Conservation (phyloP, 2,329 filamentous ascomycete species). For the Pseudocercospora vitis region DNA sequence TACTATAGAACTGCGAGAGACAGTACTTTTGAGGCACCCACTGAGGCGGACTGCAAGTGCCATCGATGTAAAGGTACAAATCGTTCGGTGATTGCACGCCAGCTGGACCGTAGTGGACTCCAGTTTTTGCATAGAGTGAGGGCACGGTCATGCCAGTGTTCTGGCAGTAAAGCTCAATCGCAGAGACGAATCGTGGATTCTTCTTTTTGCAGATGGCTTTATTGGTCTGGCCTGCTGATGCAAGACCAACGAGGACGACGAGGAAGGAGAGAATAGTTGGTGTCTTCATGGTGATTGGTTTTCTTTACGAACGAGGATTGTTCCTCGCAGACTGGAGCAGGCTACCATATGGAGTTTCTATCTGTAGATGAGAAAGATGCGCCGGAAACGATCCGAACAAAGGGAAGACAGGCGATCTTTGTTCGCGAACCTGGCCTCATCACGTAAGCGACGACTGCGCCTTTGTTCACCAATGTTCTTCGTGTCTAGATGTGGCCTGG, state of each 20-base stretch:
- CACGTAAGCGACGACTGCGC: too few relatives aligned
- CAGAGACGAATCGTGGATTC: constrained; percentile 1
- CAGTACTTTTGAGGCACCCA: constrained; percentile 8
- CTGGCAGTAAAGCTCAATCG: constrained; percentile 3
- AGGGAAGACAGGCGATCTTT: too few relatives aligned
- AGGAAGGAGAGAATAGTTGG: not conserved
- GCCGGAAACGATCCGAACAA: too few relatives aligned
- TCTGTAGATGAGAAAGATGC: too few relatives aligned
- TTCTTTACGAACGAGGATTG: not conserved
- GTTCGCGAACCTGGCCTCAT: too few relatives aligned
- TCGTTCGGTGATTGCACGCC: not conserved
- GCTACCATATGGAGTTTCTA: not conserved
- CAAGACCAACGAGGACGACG: not conserved
- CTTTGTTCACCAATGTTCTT: too few relatives aligned
- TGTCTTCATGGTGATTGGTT: not conserved
- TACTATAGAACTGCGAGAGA: constrained; percentile 6
- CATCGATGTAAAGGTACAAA: not conserved
- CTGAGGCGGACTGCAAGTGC: constrained; percentile 1
- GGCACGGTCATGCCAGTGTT: constrained; percentile 1
- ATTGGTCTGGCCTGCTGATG: constrained; percentile 1
- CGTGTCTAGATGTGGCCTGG: too few relatives aligned
- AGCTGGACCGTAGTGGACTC: not conserved
- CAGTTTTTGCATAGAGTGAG: not conserved
- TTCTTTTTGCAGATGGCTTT: constrained; percentile 2
- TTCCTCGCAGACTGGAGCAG: not conserved